Evolutionary conservation across 1,284 basidiomycete species (phyloP).

Genomic region (Pyrrhoderma noxium): DNA sequence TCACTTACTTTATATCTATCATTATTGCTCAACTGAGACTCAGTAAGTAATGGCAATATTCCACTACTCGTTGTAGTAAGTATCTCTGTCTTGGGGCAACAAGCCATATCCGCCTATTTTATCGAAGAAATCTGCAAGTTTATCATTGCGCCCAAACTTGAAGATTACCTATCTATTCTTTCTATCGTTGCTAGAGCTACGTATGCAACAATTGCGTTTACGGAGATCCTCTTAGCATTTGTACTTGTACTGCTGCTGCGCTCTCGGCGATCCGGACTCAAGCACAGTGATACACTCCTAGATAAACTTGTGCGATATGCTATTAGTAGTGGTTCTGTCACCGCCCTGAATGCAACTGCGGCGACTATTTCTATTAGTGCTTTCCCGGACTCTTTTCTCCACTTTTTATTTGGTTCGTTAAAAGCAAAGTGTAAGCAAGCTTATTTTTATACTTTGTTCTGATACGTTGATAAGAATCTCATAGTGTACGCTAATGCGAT

Average conservation of each 20-base stretch:
- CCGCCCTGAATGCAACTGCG: background rate
- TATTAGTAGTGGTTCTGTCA: background rate
- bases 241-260: background rate
- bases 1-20: background rate
- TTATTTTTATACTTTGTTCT: too few relatives aligned
- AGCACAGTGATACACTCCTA: conserved; percentile 7
- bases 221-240: background rate
- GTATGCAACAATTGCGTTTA: background rate
- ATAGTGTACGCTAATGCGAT: too few relatives aligned
- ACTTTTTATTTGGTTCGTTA: background rate
- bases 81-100: background rate
- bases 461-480: too few relatives aligned
- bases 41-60: conserved; percentile 5
- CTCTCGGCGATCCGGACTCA: conserved; percentile 1
- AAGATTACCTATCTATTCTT: background rate
- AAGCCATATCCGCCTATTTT: background rate
- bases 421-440: background rate
- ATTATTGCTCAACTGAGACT: background rate
- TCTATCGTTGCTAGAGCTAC: background rate
- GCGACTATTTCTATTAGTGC: background rate
- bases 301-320: conserved; percentile 4
- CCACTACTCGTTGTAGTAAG: background rate
- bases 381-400: background rate
- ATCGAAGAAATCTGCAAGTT: too few relatives aligned
- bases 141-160: too few relatives aligned